Base-by-base conservation (phyloP, 768 basidiomycete species). In the Boletus tylopilopsis region DNA sequence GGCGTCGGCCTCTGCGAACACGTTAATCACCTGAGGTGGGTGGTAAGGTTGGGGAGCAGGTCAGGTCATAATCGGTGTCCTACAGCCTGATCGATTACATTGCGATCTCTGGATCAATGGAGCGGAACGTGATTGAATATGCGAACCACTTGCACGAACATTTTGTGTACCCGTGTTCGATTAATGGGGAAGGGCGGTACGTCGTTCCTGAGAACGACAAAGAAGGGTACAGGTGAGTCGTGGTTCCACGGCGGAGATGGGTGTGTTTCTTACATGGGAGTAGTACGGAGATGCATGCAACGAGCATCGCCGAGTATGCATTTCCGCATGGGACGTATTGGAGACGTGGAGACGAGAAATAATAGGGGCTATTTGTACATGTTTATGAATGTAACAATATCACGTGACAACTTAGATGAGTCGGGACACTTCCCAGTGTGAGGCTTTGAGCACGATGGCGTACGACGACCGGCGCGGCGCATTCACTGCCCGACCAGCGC, bases 1-100 rank as follows among this genome's bases (percentile, higher is more conserved):
- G 93, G 94, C 54, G 90, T 96, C 34, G 92, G 92, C 7, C 73
- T 95, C 27, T 94, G 94, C 64, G 91, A 95, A 73, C 89, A 93
- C 68, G 90, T 90, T 41, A 90, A 93, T 57, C 88, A 90, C 60
- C 69, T 89, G 42, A 85, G 83, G 85, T 82, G 55, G 18, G 70
- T 59, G 18, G 12, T 30, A 23, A 7, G 36, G 13, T 39, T 21
- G 33, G 33, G 16, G 33, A 18, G n/a, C 12, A 47, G 13, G 45
- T 49, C 51, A 25, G 1, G 18, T 45, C 19, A 44, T 44, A 42
- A 42, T 50, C 50, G 60, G 60, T 42, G 53, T 56, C 38, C 43
- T 51, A 34, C 61, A 87, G 87, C 48, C 70, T 95, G 59, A 94
- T 96, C 66, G 94, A 97, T 71, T 94, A 92, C 66, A 87, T 96